Evolutionary conservation across 495 filamentous ascomycete genomes (phyloP).

Genomic region (Penicillium pulvis): DNA sequence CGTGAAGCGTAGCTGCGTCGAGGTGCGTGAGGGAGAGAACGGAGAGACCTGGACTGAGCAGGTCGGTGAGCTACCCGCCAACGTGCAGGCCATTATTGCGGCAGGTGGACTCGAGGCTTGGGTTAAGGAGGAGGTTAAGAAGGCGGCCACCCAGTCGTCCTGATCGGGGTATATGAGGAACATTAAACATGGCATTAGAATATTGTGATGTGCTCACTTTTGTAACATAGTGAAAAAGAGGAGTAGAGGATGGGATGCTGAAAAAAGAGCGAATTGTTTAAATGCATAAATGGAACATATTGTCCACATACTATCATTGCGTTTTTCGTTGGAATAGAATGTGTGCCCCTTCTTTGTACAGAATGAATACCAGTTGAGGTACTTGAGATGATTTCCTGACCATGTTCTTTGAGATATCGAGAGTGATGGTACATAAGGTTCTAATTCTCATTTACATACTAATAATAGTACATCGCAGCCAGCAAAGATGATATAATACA

Average conservation of each 20-base stretch:
- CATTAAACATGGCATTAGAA: neutral
- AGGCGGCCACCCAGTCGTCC: conserved; percentile 45
- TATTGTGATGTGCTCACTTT: conserved; percentile 1
- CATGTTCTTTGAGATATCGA: neutral
- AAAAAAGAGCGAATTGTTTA: neutral
- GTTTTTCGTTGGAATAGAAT: too few relatives aligned
- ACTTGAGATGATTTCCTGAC: too few relatives aligned
- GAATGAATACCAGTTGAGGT: too few relatives aligned
- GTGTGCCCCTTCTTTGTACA: too few relatives aligned
- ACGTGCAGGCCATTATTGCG: conserved; percentile 91
- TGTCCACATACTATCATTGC: neutral
- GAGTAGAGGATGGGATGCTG: neutral
- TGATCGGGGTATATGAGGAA: neutral
- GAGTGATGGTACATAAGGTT: neutral
- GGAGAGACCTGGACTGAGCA: conserved; percentile 72
- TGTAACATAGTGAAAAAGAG: neutral
- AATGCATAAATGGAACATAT: neutral
- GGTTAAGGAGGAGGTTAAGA: conserved; percentile 59
- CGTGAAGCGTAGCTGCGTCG: conserved; percentile 68
- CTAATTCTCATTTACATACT: neutral
- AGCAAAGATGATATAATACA: conserved; percentile 5
- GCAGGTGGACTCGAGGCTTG: conserved; percentile 73
- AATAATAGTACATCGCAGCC: neutral
- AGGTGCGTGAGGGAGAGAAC: conserved; percentile 66
- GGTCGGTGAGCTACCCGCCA: conserved; percentile 83